phyloP scores from a whole-genome alignment of 768 basidiomycete genomes.

The Phylloporus rhodoxanthus region DNA sequence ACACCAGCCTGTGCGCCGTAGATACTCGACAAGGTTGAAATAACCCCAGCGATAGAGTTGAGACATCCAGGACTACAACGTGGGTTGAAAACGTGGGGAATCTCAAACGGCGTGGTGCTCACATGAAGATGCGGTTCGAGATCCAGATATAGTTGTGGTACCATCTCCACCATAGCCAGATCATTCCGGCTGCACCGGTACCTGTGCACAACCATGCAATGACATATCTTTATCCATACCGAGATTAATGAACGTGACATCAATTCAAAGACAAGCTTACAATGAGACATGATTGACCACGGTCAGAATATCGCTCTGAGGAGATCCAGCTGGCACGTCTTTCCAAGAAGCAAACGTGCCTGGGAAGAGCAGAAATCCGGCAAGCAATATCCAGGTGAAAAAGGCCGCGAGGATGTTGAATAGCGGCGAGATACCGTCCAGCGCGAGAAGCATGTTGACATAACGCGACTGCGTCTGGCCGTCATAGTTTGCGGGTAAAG shows the following conservation, averaged over 20 bases:
- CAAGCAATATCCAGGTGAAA: slow-evolving; percentile 59
- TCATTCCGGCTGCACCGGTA: slow-evolving; percentile 48
- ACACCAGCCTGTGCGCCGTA: slow-evolving; percentile 45
- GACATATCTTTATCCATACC: slow-evolving; percentile 36
- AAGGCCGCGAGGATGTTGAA: slow-evolving; percentile 50
- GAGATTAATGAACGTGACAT: slow-evolving; percentile 2
- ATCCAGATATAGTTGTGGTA: slow-evolving; percentile 54
- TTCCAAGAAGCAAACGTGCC: slow-evolving; percentile 51
- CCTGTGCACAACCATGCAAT: slow-evolving; percentile 52
- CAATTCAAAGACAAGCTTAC: slow-evolving; percentile 28
- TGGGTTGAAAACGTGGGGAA: slow-evolving; percentile 2
- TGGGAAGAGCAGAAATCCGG: slow-evolving; percentile 58
- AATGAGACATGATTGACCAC: slow-evolving; percentile 41
- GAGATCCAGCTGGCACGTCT: slow-evolving; percentile 19
- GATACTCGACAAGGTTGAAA: slow-evolving; percentile 49
- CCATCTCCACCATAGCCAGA: slow-evolving; percentile 58
- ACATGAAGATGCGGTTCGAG: slow-evolving; percentile 53
- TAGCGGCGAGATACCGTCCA: slow-evolving; percentile 47
- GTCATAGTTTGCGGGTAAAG: slow-evolving; percentile 20
- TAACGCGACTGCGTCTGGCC: slow-evolving; percentile 40
- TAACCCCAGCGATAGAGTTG: slow-evolving; percentile 51
- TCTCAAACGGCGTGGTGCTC: slow-evolving; percentile 15
- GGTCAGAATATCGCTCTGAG: slow-evolving; percentile 31
- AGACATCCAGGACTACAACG: slow-evolving; percentile 46
- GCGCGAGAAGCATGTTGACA: slow-evolving; percentile 56